Evolutionary conservation across 768 basidiomycete genomes (phyloP), one percentile per base, ranked within the genome.

Genomic region (Mycena alexandri): DNA sequence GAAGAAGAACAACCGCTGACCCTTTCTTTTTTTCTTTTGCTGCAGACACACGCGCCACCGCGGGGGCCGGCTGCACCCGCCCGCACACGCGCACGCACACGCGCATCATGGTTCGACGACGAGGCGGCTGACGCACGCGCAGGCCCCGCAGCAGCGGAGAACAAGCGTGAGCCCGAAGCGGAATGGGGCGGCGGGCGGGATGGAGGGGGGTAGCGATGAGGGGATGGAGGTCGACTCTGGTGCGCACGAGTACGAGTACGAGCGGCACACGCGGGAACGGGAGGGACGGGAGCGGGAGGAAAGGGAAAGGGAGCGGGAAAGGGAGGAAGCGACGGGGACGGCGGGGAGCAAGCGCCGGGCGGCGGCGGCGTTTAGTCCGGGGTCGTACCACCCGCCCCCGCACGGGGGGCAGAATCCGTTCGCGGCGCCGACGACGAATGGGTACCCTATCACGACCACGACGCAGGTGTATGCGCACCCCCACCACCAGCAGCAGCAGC

Each of bases 311-410:
- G n/a, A 29, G 7, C n/a, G 52, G 21, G 54, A 38, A 5, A 11
- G 41, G 11, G 55, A 64, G 19, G 22, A 25, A 7, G 38, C 13
- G 34, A n/a, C 42, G 3, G 34, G 5, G 11, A 51, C 38, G 21
- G 68, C 36, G 22, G 65, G 65, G 44, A 61, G 51, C 25, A 71
- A 64, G 50, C 48, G 69, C 10, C 55, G 69, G 14, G 69, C 69
- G 24, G 65, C 29, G 33, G 65, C 62, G 7, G 69, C 69, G 57
- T 71, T 71, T 43, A 71, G 69, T 47, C 69, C 69, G 22, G 34
- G 51, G 29, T 55, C 52, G 52, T 67, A 71, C 19, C 67, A 65
- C 64, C 53, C 43, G 21, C 56, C 42, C 50, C 34, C 54, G 63
- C 55, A 22, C 46, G 5, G 24, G n/a, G n/a, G n/a, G n/a, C n/a